A percentile compares a stretch with the other conserved stretches of the same genome.
Conservation (phyloP, 306 rosid genomes). For the Cicer yamashitae region DNA sequence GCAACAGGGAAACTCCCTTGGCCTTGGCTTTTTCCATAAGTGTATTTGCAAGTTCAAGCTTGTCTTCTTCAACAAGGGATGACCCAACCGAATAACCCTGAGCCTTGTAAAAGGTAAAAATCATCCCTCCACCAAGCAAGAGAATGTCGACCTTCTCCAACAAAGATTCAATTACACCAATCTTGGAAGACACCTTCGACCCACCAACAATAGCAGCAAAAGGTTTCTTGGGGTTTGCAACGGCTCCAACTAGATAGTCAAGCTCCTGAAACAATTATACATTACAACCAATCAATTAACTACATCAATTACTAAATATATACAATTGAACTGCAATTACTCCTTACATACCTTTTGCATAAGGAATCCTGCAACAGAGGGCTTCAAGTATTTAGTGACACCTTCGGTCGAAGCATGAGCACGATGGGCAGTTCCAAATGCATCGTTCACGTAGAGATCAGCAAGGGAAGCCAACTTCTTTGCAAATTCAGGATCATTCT, state of each 20-base stretch:
- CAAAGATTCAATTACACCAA: slow-evolving; percentile 91
- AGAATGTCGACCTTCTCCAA: slow-evolving; percentile 81
- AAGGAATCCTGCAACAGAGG: slow-evolving; percentile 92
- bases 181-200: slow-evolving; percentile 90
- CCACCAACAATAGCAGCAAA: slow-evolving; percentile 98
- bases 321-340: not conserved
- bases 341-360: slow-evolving; percentile 85
- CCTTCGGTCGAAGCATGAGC: slow-evolving; percentile 99
- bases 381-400: slow-evolving; percentile 82
- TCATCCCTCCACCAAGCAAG: slow-evolving; percentile 93
- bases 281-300: slow-evolving; percentile 13
- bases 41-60: slow-evolving; percentile 73
- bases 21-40: slow-evolving; percentile 85
- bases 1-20: slow-evolving; percentile 84
- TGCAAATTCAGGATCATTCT: slow-evolving; percentile 91
- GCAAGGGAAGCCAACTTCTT: slow-evolving; percentile 95
- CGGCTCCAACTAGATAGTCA: slow-evolving; percentile 90
- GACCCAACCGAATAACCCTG: slow-evolving; percentile 86
- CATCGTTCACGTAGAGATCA: slow-evolving; percentile 91
- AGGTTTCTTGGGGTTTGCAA: slow-evolving; percentile 89
- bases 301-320: not conserved
- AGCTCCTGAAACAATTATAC: slow-evolving; percentile 72
- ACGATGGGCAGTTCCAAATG: slow-evolving; percentile 95
- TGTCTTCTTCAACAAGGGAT: slow-evolving; percentile 92
- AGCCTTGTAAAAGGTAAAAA: slow-evolving; percentile 93